These are phyloP conservation scores for Pythium dissotocum DNA, from an alignment of 352 stramenopile genomes.

Conservation along the genomic window DNA sequence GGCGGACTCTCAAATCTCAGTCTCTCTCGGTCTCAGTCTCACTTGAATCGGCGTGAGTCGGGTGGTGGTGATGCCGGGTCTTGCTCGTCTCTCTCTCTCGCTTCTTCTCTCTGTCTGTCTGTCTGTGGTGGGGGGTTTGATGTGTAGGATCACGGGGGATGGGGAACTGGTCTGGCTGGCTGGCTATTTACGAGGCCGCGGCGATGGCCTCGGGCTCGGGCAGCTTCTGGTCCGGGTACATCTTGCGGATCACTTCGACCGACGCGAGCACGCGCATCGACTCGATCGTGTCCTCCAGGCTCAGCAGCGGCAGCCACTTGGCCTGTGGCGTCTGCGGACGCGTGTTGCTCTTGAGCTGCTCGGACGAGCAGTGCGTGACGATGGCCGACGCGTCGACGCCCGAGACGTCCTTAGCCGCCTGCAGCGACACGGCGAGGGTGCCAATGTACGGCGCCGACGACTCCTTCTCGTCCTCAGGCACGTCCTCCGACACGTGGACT, in stretches of 20 bases:
- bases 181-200: background rate
- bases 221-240: conserved; percentile 54
- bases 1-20: background rate
- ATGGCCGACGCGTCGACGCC: conserved; percentile 19
- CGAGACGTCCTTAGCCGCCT: conserved; percentile 17
- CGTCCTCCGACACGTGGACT: conserved; percentile 56
- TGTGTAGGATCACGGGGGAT: too few species aligned
- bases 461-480: conserved; percentile 16
- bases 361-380: conserved; percentile 43
- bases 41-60: too few species aligned
- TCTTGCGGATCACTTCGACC: conserved; percentile 61
- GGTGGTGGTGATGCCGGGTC: too few species aligned
- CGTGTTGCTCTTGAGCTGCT: conserved; percentile 60
- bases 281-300: conserved; percentile 43
- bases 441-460: conserved; percentile 48
- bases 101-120: background rate
- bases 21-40: too few species aligned
- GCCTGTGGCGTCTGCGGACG: conserved; percentile 37
- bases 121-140: background rate
- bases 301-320: conserved; percentile 55
- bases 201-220: conserved; percentile 36
- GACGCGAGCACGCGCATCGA: conserved; percentile 49
- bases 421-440: conserved; percentile 28
- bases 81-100: background rate
- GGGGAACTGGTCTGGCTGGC: too few species aligned